Base-by-base conservation (phyloP, 371 early-diverging fungal species). In the Batkoa obscura region DNA sequence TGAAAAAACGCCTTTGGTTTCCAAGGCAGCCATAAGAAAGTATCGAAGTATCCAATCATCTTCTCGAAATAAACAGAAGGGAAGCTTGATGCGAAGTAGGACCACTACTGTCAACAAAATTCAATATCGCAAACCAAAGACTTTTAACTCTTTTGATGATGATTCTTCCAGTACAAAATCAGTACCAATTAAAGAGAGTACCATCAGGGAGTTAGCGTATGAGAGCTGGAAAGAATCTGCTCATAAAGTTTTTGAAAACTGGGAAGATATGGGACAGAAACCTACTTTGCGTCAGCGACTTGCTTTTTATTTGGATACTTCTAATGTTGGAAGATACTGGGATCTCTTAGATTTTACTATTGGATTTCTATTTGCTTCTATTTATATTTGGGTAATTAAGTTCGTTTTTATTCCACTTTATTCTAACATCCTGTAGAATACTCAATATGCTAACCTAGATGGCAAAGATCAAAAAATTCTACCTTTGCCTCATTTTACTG, bases 341-440 rank as follows among this genome's bases (percentile, higher is more conserved):
- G 82, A 81, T 59, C 66, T 76, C 49, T 43, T 72, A 9, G 81
- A 81, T 51, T 68, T 73, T 1, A 34, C 66, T 17, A 34, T 81
- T 33, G 76, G 72, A 50, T 48, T 70, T 1, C 59, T 62, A 0
- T 68, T 80, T 10, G 71, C 64, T 12, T 55, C 42, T 1, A 58
- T 74, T 50, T 76, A 79, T 57, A 68, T 81, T 43, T 68, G 59
- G 61, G 62, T 68, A 57, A 60, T 65, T 35, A 38, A 43, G 47
- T n/a, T 37, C 23, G 17, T 15, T 39, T 48, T 2, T 46, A 41
- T 42, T 17, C 23, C 2, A 13, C 0, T 33, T 48, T 42, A n/a
- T 31, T 2, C 31, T 42, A 3, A 2, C 30, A 33, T 35, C 12
- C 2, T 34, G 15, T 32, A 51, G 50, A 67, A 61, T 50, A 75